Evolutionary conservation across 139 green algal genomes (phyloP), one percentile per base, ranked within the genome.

Genomic region (Chlorella sp.): DNA sequence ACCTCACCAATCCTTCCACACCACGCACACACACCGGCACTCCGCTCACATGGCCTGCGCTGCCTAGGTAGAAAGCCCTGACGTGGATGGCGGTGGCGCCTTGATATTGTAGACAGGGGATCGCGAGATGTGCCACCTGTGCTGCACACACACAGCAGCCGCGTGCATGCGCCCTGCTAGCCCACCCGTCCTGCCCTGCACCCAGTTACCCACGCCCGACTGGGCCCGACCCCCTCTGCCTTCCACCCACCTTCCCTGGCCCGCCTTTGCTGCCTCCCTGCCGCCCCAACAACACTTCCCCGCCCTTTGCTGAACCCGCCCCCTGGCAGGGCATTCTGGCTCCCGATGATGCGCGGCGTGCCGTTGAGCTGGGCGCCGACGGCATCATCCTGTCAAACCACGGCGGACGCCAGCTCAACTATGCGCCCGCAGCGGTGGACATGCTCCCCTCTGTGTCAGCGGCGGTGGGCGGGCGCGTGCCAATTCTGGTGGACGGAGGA

Each of bases 341-440:
- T 0, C 92, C 96, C 0, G 94, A 93, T 0, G 97, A 99, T 89
- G 97, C 96, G 0, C 73, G 85, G 30, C 81, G 94, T 1, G 97
- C 97, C 1, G 82, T 99, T 4, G 48, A 95, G 21, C 80, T 90
- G 89, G 96, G 92, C 1, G 96, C 95, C n/a, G 95, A 97, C 75
- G 97, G 93, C 87, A 98, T 99, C 57, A 92, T 98, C 21, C 95
- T 99, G 9, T 96, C 78, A 57, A 95, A 95, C 80, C 93, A 98
- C 78, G 96, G 95, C 69, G 97, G 97, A 14, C 91, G 97, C 22
- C 97, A 99, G 95, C 93, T 99, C 86, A 98, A 99, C 94, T 96
- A 91, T 64, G 89, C 96, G 22, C 94, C 95, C 11, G 91, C 95
- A 22, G 93, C 96, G 0, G 85, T 99, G 39, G 93, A 98, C 79